Evolutionary conservation across 1,139 yeast species (phyloP).

Genomic region (Pneumocystis carinii): DNA sequence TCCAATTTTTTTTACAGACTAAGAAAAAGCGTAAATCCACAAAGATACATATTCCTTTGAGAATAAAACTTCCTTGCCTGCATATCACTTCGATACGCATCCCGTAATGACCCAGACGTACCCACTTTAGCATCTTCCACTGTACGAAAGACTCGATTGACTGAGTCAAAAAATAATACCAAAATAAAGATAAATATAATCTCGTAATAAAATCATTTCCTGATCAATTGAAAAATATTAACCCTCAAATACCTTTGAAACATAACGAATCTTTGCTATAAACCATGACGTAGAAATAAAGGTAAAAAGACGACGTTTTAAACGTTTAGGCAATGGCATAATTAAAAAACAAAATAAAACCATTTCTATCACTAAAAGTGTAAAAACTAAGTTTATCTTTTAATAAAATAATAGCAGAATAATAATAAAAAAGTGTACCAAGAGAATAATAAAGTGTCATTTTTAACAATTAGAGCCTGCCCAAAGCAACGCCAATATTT

Average conservation of each 20-base stretch:
- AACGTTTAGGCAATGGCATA: constrained; percentile 64
- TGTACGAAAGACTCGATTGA: constrained; percentile 65
- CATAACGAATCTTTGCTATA: constrained; percentile 57
- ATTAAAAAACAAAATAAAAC: constrained; percentile 67
- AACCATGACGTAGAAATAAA: constrained; percentile 56
- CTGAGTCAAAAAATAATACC: constrained; percentile 73
- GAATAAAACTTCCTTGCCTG: constrained; percentile 89
- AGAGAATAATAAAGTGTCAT: background rate
- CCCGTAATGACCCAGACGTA: constrained; percentile 15
- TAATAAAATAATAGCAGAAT: background rate
- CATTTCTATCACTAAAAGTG: constrained; percentile 63
- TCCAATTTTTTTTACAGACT: constrained; percentile 31
- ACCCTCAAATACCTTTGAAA: constrained; percentile 43
- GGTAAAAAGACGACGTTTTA: constrained; percentile 54
- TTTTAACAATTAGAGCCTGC: too few species aligned
- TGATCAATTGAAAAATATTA: too few species aligned
- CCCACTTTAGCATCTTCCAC: constrained; percentile 34
- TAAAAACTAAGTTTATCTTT: constrained; percentile 37
- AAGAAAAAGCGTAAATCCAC: constrained; percentile 87
- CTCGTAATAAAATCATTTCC: background rate
- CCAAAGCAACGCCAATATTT: too few species aligned
- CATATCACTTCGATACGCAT: constrained; percentile 52
- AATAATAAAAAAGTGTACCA: background rate
- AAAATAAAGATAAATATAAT: constrained; percentile 63
- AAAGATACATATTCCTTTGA: constrained; percentile 89